Evolutionary conservation across 176 grass and related monocot genomes (phyloP), one percentile per base, ranked within the genome.

Genomic region (Juncus inflexus): DNA sequence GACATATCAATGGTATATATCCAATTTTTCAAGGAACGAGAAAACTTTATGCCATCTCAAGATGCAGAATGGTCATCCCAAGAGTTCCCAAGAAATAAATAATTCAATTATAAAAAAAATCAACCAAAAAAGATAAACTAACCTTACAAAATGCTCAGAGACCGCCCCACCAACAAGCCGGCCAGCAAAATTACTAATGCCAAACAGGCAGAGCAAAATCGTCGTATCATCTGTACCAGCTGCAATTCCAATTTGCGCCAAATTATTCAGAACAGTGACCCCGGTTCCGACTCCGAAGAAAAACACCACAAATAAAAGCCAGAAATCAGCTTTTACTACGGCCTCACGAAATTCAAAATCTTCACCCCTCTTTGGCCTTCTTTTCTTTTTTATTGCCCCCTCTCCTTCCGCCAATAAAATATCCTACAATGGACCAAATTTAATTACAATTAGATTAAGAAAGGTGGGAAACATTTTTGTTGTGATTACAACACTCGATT

Each of bases 231-330:
- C 75, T 47, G 81, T 75, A 80, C 91, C 91, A 54, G 71, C 84
- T 76, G 91, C 79, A 66, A 87, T 85, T 50, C 91, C 91, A 61
- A 96, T 55, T 70, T 96, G 91, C 74, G 91, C 87, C 45, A 96
- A 84, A 74, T 96, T 96, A 56, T 96, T 96, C 11, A 96, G 80
- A 78, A 90, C 87, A 37, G 87, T 96, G 10, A 96, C 91, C 50
- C 87, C 87, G 47, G 91, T 82, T n/a, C 91, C 91, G 55, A 96
- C 91, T 41, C 91, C 91, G 65, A 86, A 76, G 70, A 96, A 96
- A 75, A 90, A 90, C 16, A 83, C 87, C 9, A 74, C 40, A 62
- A 90, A 96, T 0, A 96, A 66, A 58, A 96, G 70, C 91, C 91
- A 96, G 52, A 90, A 96, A 64, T 96, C 91, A 50, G 79, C 84